phyloP scores from a whole-genome alignment of 345 rosid genomes.

The Syzygium jambos region DNA sequence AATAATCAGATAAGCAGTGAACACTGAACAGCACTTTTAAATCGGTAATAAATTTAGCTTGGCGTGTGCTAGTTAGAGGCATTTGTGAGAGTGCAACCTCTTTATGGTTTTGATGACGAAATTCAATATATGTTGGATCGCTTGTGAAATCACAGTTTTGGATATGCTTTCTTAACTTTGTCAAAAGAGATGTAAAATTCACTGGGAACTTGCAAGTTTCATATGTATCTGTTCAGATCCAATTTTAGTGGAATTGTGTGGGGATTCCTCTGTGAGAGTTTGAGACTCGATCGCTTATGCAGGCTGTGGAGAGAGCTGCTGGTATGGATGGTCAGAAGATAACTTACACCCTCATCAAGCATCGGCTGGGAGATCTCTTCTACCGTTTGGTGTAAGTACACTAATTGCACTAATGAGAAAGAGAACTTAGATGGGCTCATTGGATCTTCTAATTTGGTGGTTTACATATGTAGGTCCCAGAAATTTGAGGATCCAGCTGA shows the following conservation, averaged over 20 bases:
- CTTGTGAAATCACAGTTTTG: not conserved
- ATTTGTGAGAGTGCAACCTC: not conserved
- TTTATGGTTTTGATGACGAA: not conserved
- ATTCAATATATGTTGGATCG: not conserved
- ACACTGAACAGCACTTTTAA: not conserved
- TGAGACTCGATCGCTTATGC: not conserved
- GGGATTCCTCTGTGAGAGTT: not conserved
- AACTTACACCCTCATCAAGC: conserved; percentile 83
- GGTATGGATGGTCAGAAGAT: conserved; percentile 99
- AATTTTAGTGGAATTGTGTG: not conserved
- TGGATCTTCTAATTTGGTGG: not conserved
- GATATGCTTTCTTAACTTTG: not conserved
- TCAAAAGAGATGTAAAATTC: not conserved
- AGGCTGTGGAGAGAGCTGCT: conserved; percentile 97
- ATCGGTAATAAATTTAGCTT: not conserved
- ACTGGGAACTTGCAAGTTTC: not conserved
- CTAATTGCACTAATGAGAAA: not conserved
- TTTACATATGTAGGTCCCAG: conserved; percentile 58
- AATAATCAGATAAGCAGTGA: not conserved
- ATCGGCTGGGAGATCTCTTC: conserved; percentile 94
- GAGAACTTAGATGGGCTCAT: not conserved
- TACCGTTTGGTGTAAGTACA: conserved; percentile 82
- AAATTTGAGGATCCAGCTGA: conserved; percentile 99
- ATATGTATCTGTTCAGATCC: not conserved
- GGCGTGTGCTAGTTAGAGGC: not conserved